Evolutionary conservation across 2,329 filamentous ascomycete genomes (phyloP), one percentile per base, ranked within the genome.

Genomic region (Ophiosphaerella herpotricha): DNA sequence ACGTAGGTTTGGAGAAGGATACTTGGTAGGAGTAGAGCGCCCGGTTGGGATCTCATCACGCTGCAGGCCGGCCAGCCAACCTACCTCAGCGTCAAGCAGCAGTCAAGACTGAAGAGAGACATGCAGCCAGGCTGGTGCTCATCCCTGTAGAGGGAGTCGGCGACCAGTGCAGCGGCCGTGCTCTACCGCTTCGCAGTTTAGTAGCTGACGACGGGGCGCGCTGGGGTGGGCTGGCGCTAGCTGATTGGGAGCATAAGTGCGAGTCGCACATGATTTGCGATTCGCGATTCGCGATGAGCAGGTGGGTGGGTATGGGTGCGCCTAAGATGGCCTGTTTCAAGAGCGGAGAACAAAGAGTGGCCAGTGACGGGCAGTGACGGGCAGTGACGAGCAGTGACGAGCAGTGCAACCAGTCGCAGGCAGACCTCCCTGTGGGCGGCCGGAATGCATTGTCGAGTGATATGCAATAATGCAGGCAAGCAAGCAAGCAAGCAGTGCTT

Each of bases 241-340:
- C 60, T 60, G 49, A 63, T 59, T 57, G 46, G 54, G 60, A 58
- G 54, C 51, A 55, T 48, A 52, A 60, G 39, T 53, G 60, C 57
- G 53, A 61, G 60, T 58, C 53, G 61, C 68, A 69, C 66, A 64
- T 71, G 67, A 71, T 67, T 52, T 58, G 32, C 37, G 14, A 36
- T 33, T 26, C 36, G 32, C 37, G 14, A 36, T 33, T 26, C 36
- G 16, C 40, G 52, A 44, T 39, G 52, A 11, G 26, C 11, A 8
- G 26, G 7, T 11, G 7, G 26, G 26, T 29, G 11, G 7, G 7
- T 29, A 11, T 29, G 26, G 26, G 45, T 56, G 58, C 63, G 60
- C 58, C 55, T 60, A 53, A 48, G 53, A 12, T 32, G 26, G 44
- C 21, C n/a, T 67, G 60, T 55, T 52, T 53, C 43, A 54, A 57